Base-by-base conservation (phyloP, 805 yeast genomes). In the Metschnikowia reukaufii region DNA sequence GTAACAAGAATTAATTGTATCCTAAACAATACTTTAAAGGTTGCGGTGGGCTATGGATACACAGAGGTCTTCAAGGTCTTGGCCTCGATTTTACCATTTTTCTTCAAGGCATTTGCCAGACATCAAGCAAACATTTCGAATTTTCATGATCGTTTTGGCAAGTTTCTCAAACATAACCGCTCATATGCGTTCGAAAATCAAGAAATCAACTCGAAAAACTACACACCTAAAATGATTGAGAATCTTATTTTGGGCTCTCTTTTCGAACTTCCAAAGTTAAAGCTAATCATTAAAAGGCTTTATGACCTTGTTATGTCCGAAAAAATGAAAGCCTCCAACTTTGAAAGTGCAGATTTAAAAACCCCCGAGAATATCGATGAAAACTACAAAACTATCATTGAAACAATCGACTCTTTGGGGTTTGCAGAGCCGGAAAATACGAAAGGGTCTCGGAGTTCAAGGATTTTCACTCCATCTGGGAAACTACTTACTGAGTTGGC, bases 381-480 rank as follows among this genome's bases (percentile, higher is more conserved):
- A 39, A 77, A 76, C 55, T 81, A 79, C 57, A 57, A 73, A 4
- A 76, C 82, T 2, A 78, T 88, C 2, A 63, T 79, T 2, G 79
- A 78, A 23, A 83, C 90, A 0, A 84, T 90, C 18, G 87, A 88
- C 56, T 86, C 97, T 0, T 91, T 90, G 69, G 96, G 92, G 1
- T 77, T 72, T 81, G 7, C 82, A 78, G 78, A 47, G 3, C 48
- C 48, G 2, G 42, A 30, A 6, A 47, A 40, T 6, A 42, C 42
- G 7, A 29, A 34, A 21, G 36, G 47, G 17, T 16, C 39, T 20
- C 41, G 25, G 20, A 44, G 31, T 27, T 20, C 49, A 7, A 56
- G 96, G 52, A 82, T 89, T 0, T 87, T 90, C 62, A 91, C 97
- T 0, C 96, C 96, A 2, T 84, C 96, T 0, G 97, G 97, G 0